Conservation (phyloP, 2,329 filamentous ascomycete genomes). For the Penicillium hordei region DNA sequence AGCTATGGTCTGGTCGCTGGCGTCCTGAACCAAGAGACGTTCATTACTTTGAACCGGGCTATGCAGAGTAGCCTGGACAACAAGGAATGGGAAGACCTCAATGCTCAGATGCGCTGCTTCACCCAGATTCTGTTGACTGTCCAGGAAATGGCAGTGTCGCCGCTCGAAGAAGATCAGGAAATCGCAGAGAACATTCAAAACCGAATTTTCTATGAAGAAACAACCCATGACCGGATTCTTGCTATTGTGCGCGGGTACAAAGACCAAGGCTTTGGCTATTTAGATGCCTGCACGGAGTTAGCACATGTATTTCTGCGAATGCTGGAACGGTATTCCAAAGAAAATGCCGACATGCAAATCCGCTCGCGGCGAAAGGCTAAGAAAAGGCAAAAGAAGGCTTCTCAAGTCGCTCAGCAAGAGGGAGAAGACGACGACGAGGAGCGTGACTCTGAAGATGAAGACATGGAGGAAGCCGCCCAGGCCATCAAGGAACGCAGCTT, state of each 20-base stretch:
- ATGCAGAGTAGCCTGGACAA: conserved; percentile 77
- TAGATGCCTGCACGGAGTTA: conserved; percentile 88
- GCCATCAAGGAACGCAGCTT: conserved; percentile 84
- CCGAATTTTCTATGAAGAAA: conserved; percentile 97
- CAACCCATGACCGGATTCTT: conserved; percentile 84
- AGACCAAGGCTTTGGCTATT: conserved; percentile 87
- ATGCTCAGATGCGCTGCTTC: conserved; percentile 88
- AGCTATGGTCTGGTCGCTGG: conserved; percentile 84
- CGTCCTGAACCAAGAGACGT: conserved; percentile 92
- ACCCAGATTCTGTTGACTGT: conserved; percentile 91
- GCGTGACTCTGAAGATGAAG: conserved; percentile 67
- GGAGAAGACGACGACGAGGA: conserved; percentile 59
- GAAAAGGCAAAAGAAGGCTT: conserved; percentile 62
- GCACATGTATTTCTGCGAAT: conserved; percentile 89
- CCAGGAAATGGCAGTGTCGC: conserved; percentile 84
- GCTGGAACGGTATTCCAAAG: conserved; percentile 88
- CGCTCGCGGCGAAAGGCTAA: conserved; percentile 73
- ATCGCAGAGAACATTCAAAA: conserved; percentile 97
- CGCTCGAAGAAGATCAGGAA: conserved; percentile 89
- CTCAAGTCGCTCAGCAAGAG: conserved; percentile 45
- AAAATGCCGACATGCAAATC: conserved; percentile 91
- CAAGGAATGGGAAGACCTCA: conserved; percentile 84
- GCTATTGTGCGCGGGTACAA: conserved; percentile 83
- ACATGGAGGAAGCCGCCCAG: conserved; percentile 68
- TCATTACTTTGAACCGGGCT: conserved; percentile 79